Percentiles rank a stretch among this genome's conserved stretches.
Evolutionary conservation across 345 rosid genomes (phyloP).

Genomic region (Lepidium sativum): DNA sequence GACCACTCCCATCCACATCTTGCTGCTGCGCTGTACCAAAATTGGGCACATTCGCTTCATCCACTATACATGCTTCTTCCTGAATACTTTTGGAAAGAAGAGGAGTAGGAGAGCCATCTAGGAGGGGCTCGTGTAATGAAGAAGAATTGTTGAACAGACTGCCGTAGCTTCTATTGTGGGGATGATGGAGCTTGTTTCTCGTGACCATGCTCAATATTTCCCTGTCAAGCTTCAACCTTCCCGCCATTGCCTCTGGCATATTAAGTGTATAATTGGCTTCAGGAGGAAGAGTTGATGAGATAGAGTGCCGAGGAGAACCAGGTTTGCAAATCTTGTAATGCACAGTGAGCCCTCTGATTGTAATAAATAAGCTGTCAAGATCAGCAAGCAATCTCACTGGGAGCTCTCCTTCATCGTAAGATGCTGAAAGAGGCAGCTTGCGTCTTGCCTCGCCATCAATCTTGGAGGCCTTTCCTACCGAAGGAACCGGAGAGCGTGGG

Average conservation of each 20-base stretch:
- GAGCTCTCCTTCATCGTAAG: slow-evolving; percentile 54
- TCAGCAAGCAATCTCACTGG: slow-evolving; percentile 72
- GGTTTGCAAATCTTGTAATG: slow-evolving; percentile 83
- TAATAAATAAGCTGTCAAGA: slow-evolving; percentile 65
- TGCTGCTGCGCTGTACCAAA: slow-evolving; percentile 28
- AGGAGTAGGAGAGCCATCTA: slow-evolving; percentile 51
- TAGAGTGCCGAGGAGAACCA: slow-evolving; percentile 41
- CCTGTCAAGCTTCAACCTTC: slow-evolving; percentile 63
- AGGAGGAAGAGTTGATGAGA: slow-evolving; percentile 35
- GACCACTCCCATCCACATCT: slow-evolving; percentile 39
- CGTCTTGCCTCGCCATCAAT: slow-evolving; percentile 62
- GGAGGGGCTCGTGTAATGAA: slow-evolving; percentile 64
- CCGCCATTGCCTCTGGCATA: slow-evolving; percentile 40
- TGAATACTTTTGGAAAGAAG: slow-evolving; percentile 44
- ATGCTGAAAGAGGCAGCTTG: slow-evolving; percentile 37
- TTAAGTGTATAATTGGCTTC: slow-evolving; percentile 34
- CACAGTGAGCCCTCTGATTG: slow-evolving; percentile 55
- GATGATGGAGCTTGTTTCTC: slow-evolving; percentile 47
- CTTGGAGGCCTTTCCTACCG: slow-evolving; percentile 54
- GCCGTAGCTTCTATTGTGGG: slow-evolving; percentile 64
- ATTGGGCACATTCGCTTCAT: slow-evolving; percentile 26
- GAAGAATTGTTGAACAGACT: slow-evolving; percentile 63
- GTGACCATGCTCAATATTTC: slow-evolving; percentile 36
- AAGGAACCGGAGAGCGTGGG: slow-evolving; percentile 86
- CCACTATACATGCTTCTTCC: slow-evolving; percentile 37